These are phyloP conservation scores for Cladobotryum protrusum DNA, from an alignment of 2,329 filamentous ascomycete species.

Conservation along the genomic window DNA sequence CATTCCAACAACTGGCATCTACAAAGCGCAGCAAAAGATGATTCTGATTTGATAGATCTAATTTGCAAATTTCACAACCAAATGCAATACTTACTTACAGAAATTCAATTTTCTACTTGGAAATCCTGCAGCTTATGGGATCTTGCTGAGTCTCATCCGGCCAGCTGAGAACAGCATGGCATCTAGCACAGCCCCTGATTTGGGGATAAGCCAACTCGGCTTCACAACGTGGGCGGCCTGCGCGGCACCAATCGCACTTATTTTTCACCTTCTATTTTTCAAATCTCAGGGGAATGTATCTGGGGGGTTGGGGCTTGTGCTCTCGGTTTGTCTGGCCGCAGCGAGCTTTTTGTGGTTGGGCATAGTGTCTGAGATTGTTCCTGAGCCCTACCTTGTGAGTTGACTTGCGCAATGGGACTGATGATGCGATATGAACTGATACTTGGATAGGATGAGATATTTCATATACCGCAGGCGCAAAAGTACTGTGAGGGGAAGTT, in stretches of 20 bases:
- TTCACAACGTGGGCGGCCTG: slow-evolving; percentile 6
- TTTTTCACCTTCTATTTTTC: slow-evolving; percentile 6
- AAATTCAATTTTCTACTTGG: neutral
- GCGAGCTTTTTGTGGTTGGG: slow-evolving; percentile 18
- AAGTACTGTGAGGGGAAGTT: slow-evolving; percentile 74
- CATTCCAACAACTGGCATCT: slow-evolving; percentile 7
- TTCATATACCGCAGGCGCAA: slow-evolving; percentile 87
- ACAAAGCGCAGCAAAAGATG: neutral
- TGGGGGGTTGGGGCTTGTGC: neutral
- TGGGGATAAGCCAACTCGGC: neutral
- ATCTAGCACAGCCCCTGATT: slow-evolving; percentile 1
- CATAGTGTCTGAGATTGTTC: slow-evolving; percentile 30
- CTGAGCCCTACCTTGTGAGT: slow-evolving; percentile 49
- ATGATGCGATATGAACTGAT: slow-evolving; percentile 14
- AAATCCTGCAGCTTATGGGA: neutral
- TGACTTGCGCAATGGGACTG: no score
- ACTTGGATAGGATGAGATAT: slow-evolving; percentile 66
- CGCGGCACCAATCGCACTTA: slow-evolving; percentile 5
- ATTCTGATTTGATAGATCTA: neutral
- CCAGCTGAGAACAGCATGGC: slow-evolving; percentile 5
- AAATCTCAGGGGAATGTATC: neutral
- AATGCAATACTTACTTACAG: no score
- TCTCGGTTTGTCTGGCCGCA: slow-evolving; percentile 15
- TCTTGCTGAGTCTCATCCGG: neutral
- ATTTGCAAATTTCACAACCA: no score